Conservation (phyloP, 2,329 filamentous ascomycete genomes). For the Zymoseptoria crescenta region DNA sequence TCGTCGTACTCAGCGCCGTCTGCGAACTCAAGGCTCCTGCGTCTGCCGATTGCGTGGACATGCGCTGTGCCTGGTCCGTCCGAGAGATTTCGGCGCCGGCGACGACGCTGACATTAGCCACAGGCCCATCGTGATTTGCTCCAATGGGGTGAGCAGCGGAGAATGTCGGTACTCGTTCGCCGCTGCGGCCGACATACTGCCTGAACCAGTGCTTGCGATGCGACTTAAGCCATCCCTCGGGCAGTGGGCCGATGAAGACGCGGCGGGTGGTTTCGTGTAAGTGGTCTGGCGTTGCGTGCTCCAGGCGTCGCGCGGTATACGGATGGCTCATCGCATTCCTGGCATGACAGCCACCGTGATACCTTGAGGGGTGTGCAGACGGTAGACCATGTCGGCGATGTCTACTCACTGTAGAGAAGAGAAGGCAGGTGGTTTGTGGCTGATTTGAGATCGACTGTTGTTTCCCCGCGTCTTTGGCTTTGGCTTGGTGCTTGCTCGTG, state of each 20-base stretch:
- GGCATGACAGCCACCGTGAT: neutral
- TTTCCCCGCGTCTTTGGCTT: neutral
- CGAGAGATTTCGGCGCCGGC: neutral
- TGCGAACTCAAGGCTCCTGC: neutral
- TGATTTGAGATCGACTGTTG: neutral
- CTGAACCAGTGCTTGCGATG: conserved; percentile 58
- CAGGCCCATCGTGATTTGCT: neutral
- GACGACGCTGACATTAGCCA: neutral
- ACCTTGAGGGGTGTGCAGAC: neutral
- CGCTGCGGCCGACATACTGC: conserved; percentile 37
- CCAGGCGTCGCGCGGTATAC: conserved; percentile 30
- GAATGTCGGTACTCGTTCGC: conserved; percentile 20
- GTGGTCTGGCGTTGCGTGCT: conserved; percentile 55
- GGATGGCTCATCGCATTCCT: neutral
- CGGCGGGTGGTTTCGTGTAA: conserved; percentile 54
- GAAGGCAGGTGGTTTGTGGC: neutral
- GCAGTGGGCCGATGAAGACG: conserved; percentile 59
- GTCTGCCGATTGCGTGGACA: conserved; percentile 12
- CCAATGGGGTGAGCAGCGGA: conserved; percentile 20
- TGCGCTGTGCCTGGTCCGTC: conserved; percentile 6
- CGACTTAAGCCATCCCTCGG: conserved; percentile 56
- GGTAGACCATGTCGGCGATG: neutral
- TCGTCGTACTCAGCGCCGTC: neutral
- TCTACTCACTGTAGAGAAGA: neutral
- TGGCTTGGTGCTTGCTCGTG: no score